Base-by-base conservation (phyloP, 352 stramenopile species). In the Aphanomyces cochlioides region DNA sequence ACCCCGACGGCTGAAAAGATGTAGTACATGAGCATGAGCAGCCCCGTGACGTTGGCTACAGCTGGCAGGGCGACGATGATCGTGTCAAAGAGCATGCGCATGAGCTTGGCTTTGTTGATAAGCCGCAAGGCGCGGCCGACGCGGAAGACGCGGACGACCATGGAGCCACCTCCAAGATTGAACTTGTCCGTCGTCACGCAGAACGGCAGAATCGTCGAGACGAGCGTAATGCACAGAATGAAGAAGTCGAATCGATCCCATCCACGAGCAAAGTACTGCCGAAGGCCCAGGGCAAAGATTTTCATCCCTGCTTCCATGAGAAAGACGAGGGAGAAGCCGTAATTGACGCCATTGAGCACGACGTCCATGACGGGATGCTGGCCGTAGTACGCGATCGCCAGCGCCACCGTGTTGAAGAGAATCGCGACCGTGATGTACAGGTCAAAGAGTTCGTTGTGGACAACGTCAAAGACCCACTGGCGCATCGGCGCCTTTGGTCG, bases 1-100 rank as follows among this genome's bases (percentile, higher is more conserved):
- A 98, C 87, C 1, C 91, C 91, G 82, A 96, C 89, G 0, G 94
- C 92, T 48, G 93, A 79, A 73, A 96, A 98, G 66, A 98, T 98
- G 78, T 97, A 98, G 15, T 97, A 77, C 75, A 98, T 87, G 6
- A 98, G 75, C 34, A 97, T 89, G 34, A 98, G 64, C 41, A 98
- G 89, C 5, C 81, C 90, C 37, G 84, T 91, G 66, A 98, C 93
- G 74, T 98, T 98, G 60, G 80, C 90, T 17, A 97, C 83, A 0
- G 83, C 87, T 38, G 92, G 93, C 0, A 98, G 78, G 37, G 88
- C 80, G 12, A 93, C 88, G 50, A 98, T 85, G 34, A 98, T 79
- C n/a, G 93, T 98, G 45, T 96, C 75, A 57, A 98, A 73, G 65
- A 97, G 92, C 64, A 95, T 88, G 1, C 81, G 77, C 56, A 98